A percentile compares a stretch with the other conserved stretches of the same genome.
Conservation (phyloP, 2,329 filamentous ascomycete species). For the Zymoseptoria crescenta region DNA sequence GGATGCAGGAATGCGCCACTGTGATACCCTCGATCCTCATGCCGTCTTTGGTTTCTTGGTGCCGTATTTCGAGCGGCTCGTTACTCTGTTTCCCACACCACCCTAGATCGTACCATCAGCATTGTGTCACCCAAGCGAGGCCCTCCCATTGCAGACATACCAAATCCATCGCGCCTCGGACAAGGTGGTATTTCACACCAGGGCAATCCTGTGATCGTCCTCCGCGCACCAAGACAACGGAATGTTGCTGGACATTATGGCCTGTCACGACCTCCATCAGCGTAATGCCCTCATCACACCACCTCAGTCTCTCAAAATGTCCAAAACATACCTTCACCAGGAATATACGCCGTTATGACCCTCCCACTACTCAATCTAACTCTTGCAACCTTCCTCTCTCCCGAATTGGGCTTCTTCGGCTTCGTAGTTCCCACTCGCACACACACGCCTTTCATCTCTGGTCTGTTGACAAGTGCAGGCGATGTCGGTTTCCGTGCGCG, state of each 20-base stretch:
- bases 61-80: constrained; percentile 89
- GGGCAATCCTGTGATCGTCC: constrained; percentile 94
- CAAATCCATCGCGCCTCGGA: constrained; percentile 86
- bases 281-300: background rate
- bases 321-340: constrained; percentile 63
- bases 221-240: constrained; percentile 89
- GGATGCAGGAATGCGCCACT: background rate
- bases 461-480: constrained; percentile 64
- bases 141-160: constrained; percentile 47
- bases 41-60: constrained; percentile 97
- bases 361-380: constrained; percentile 80
- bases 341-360: constrained; percentile 87
- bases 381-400: constrained; percentile 90
- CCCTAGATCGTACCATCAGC: constrained; percentile 48
- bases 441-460: constrained; percentile 91
- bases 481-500: constrained; percentile 78
- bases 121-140: background rate
- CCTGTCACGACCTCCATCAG: constrained; percentile 39
- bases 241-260: constrained; percentile 98
- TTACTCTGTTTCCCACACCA: constrained; percentile 77
- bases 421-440: constrained; percentile 87
- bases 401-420: constrained; percentile 98
- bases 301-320: background rate
- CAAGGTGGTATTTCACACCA: constrained; percentile 91
- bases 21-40: constrained; percentile 15